Evolutionary conservation across 192 early-diverging fungal genomes (phyloP), one percentile per base, ranked within the genome.

Genomic region (Coemansia sp.): DNA sequence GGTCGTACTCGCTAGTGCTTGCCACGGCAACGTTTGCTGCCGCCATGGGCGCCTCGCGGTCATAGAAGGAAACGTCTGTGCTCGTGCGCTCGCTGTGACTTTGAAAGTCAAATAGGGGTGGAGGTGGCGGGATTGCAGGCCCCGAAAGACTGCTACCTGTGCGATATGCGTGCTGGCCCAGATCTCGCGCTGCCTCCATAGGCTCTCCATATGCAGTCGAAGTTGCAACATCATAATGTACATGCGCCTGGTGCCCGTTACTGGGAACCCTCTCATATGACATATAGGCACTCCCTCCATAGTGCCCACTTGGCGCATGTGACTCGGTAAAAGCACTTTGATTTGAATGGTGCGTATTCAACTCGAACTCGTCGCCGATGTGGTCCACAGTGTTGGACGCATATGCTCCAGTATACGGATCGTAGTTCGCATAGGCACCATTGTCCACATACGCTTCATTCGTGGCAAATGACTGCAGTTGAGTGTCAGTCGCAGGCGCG

Each of bases 21-120:
- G 64, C 27, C 33, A 42, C 24, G 19, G 27, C 27, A 53, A 31
- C 14, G 39, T 24, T 17, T n/a, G 64, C 24, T 13, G n/a, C 64
- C 1, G 50, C 59, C 8, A 50, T 27, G 10, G 45, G 27, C 8
- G 27, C 34, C 3, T 67, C 64, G 37, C 60, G 68, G 13, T 61
- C 74, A 41, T 75, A 70, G 50, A 66, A 69, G 33, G 68, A 51
- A 16, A 70, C 29, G 5, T 75, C 74, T 1, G 59, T 66, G 60
- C 74, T 75, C 34, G 68, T 69, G 50, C 74, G 67, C 57, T 70
- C 67, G 60, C 67, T 75, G 3, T 69, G 63, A 24, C 29, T 66
- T 7, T 66, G 64, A 1, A 69, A 35, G 41, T 75, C 68, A 40
- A 66, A 70, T 2, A 59, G 11, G 1, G 34, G 10, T 46, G 61